These are phyloP conservation scores for Paraconiothyrium sp. DNA, from an alignment of 2,329 filamentous ascomycete species.

Conservation along the genomic window DNA sequence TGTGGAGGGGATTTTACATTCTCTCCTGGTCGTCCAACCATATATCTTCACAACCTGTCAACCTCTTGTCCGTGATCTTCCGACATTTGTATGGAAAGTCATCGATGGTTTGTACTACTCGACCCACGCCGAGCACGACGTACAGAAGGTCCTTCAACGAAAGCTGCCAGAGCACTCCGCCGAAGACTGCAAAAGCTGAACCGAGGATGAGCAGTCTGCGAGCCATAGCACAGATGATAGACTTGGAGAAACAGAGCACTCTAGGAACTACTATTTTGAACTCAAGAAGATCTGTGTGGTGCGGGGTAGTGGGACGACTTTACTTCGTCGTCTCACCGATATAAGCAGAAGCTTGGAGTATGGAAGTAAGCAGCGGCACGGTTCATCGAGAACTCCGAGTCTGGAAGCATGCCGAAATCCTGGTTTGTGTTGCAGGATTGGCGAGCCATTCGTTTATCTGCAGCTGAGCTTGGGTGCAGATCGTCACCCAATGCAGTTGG, in stretches of 20 bases:
- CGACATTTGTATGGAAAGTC: constrained; percentile 41
- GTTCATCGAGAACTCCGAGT: neutral
- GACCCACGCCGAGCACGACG: constrained; percentile 36
- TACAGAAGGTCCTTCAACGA: constrained; percentile 34
- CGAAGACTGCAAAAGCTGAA: constrained; percentile 7
- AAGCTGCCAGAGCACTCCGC: constrained; percentile 40
- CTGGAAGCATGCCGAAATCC: neutral
- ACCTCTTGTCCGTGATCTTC: constrained; percentile 31
- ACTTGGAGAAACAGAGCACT: neutral
- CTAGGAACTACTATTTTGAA: neutral
- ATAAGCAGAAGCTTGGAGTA: neutral
- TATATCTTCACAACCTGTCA: constrained; percentile 43
- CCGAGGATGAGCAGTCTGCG: constrained; percentile 4
- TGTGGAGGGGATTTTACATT: constrained; percentile 1
- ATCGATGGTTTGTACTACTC: constrained; percentile 37
- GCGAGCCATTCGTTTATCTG: neutral
- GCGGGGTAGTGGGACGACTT: neutral
- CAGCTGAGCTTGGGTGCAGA: neutral
- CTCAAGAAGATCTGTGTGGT: neutral
- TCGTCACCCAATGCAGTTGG: neutral
- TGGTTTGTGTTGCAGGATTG: neutral
- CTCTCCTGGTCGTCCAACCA: constrained; percentile 41
- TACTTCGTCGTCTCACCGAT: neutral
- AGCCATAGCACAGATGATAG: neutral
- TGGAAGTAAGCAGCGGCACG: neutral